A percentile compares a stretch with the other conserved stretches of the same genome.
phyloP scores from a whole-genome alignment of 768 basidiomycete species.

The Amanita subjunquillea region DNA sequence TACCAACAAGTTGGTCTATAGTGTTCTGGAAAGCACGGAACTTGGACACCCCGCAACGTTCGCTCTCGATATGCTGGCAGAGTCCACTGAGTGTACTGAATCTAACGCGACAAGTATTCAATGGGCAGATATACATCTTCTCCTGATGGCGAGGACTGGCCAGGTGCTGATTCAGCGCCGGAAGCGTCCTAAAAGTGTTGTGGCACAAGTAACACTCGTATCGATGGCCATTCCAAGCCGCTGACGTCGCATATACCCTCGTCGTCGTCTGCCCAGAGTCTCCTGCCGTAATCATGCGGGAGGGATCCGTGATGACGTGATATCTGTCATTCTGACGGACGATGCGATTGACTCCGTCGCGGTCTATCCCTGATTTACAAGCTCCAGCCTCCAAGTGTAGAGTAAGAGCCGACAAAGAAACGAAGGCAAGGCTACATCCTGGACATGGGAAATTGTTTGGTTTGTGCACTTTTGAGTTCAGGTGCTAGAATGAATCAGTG shows the following conservation, averaged over 20 bases:
- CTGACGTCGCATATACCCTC: conserved; percentile 16
- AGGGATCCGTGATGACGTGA: conserved; percentile 45
- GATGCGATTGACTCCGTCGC: conserved; percentile 28
- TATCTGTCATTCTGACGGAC: conserved; percentile 32
- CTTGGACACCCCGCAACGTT: conserved; percentile 31
- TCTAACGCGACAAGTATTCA: conserved; percentile 25
- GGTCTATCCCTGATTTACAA: conserved; percentile 39
- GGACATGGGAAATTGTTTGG: conserved; percentile 23
- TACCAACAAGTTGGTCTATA: conserved; percentile 24
- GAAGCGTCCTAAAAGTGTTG: conserved; percentile 16
- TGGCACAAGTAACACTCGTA: conserved; percentile 39
- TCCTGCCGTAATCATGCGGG: conserved; percentile 34
- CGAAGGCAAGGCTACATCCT: conserved; percentile 32
- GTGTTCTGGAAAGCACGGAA: conserved; percentile 32
- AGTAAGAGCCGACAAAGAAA: conserved; percentile 42
- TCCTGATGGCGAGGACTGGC: conserved; percentile 49
- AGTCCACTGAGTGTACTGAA: conserved; percentile 49
- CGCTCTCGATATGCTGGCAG: conserved; percentile 58
- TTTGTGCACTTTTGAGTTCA: conserved; percentile 41
- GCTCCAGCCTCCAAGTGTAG: conserved; percentile 57
- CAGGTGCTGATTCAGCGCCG: conserved; percentile 50
- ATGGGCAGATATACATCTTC: conserved; percentile 45
- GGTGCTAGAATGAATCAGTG: conserved; percentile 24
- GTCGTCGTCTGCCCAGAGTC: conserved; percentile 7
- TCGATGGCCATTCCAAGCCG: conserved; percentile 32